phyloP scores from a whole-genome alignment of 2,329 filamentous ascomycete genomes.

The Amphichorda felina region DNA sequence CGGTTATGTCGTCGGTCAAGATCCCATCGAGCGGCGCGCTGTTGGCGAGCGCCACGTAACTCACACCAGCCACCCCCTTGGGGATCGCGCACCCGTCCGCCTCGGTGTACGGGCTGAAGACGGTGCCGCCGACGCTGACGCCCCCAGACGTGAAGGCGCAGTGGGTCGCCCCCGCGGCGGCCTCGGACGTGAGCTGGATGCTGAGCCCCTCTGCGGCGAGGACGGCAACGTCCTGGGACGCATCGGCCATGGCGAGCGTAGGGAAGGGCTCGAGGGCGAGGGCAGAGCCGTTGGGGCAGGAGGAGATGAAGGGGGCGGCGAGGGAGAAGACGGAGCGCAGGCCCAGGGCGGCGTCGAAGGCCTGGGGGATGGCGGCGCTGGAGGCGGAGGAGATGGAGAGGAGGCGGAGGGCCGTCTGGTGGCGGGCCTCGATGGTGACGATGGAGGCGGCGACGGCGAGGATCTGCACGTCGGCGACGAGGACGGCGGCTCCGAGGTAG shows the following conservation, averaged over 20 bases:
- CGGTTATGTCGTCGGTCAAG: slow-evolving; percentile 49
- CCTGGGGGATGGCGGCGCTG: slow-evolving; percentile 39
- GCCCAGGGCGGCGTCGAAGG: slow-evolving; percentile 47
- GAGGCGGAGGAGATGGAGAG: slow-evolving; percentile 21
- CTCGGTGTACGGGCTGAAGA: slow-evolving; percentile 43
- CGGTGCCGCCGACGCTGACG: slow-evolving; percentile 40
- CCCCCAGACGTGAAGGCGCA: slow-evolving; percentile 58
- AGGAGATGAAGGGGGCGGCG: slow-evolving; percentile 48
- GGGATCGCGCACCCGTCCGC: slow-evolving; percentile 48
- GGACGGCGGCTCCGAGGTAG: slow-evolving; percentile 50
- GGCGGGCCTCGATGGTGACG: slow-evolving; percentile 49
- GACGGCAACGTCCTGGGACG: slow-evolving; percentile 9
- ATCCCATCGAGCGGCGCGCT: slow-evolving; percentile 33
- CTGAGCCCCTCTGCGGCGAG: slow-evolving; percentile 20
- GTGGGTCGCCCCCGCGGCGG: slow-evolving; percentile 37
- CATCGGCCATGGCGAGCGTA: slow-evolving; percentile 19
- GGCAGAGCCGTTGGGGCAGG: slow-evolving; percentile 41
- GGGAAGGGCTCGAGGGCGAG: slow-evolving; percentile 53
- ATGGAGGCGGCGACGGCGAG: slow-evolving; percentile 51
- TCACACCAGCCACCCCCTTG: slow-evolving; percentile 47
- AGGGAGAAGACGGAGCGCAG: slow-evolving; percentile 52
- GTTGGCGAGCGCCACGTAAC: slow-evolving; percentile 56
- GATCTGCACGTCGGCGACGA: slow-evolving; percentile 45
- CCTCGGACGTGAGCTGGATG: slow-evolving; percentile 31
- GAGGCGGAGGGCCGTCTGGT: slow-evolving; percentile 46